Conservation (phyloP, 108 stramenopile genomes). For the Fragilariopsis cylindrus region DNA sequence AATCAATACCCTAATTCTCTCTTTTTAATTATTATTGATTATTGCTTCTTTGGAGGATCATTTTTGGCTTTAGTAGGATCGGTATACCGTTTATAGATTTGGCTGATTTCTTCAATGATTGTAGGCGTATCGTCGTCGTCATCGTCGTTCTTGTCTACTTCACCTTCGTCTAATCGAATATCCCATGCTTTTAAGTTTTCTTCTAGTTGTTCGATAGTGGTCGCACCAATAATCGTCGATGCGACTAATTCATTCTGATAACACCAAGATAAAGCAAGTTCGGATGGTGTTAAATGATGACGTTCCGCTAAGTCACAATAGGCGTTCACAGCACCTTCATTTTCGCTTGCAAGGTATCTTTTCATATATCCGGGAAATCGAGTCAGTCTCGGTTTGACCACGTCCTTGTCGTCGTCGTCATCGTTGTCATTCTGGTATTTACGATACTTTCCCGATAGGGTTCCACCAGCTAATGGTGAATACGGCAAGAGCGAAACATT, state of each 20-base stretch:
- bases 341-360: constrained; percentile 57
- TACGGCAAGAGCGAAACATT: constrained; percentile 90
- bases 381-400: constrained; percentile 49
- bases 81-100: constrained; percentile 77
- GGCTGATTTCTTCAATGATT: constrained; percentile 51
- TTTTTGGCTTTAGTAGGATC: constrained; percentile 80
- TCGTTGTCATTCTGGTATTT: constrained; percentile 11
- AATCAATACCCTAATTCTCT: not conserved
- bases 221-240: constrained; percentile 93
- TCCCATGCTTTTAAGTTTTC: constrained; percentile 65
- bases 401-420: constrained; percentile 27
- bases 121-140: constrained; percentile 43
- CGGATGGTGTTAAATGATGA: constrained; percentile 61
- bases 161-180: constrained; percentile 16
- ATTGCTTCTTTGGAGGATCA: constrained; percentile 1
- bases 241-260: constrained; percentile 82
- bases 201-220: constrained; percentile 76
- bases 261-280: constrained; percentile 83
- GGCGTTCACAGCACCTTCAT: constrained; percentile 68
- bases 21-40: not conserved
- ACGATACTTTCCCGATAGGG: constrained; percentile 81
- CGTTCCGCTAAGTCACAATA: constrained; percentile 71
- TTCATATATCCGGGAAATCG: constrained; percentile 89
- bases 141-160: constrained; percentile 48
- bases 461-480: constrained; percentile 89